A percentile compares a stretch with the other conserved stretches of the same genome.
phyloP scores from a whole-genome alignment of 345 rosid species.

The Ricinus communis region DNA sequence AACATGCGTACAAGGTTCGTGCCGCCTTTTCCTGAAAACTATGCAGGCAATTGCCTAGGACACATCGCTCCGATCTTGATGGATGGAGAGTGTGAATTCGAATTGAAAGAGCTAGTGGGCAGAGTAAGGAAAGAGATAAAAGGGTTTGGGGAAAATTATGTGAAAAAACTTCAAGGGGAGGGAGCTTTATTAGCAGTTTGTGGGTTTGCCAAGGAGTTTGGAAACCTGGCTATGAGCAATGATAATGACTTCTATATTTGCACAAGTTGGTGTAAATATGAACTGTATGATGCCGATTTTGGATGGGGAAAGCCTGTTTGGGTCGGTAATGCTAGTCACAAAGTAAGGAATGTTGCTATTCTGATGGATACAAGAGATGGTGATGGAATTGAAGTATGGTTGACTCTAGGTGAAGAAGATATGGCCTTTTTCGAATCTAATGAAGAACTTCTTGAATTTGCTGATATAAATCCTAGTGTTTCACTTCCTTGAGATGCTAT shows the following conservation, averaged over 20 bases:
- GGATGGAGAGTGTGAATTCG: not conserved
- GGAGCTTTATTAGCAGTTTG: not conserved
- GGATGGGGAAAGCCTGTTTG: conserved; percentile 24
- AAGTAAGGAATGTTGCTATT: not conserved
- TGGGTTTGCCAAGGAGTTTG: not conserved
- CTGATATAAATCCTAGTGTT: conserved; percentile 6
- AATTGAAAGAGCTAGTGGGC: not conserved
- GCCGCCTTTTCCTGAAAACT: conserved; percentile 10
- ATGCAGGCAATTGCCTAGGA: conserved; percentile 9
- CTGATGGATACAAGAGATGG: conserved; percentile 20
- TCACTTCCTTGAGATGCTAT: no score
- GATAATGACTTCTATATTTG: conserved; percentile 9
- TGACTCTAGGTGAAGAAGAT: conserved; percentile 13
- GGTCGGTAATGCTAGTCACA: not conserved
- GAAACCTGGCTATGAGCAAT: not conserved
- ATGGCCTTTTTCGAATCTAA: conserved; percentile 8
- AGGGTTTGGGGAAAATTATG: conserved; percentile 8
- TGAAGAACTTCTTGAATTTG: conserved; percentile 18
- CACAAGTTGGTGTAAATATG: conserved; percentile 18
- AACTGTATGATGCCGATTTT: conserved; percentile 7
- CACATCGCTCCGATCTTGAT: not conserved
- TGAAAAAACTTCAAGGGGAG: not conserved
- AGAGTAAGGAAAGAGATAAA: conserved; percentile 14
- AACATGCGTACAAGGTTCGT: conserved; percentile 13
- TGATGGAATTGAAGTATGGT: conserved; percentile 17